phyloP scores from a whole-genome alignment of 352 stramenopile species.

The Pythium apleroticum region DNA sequence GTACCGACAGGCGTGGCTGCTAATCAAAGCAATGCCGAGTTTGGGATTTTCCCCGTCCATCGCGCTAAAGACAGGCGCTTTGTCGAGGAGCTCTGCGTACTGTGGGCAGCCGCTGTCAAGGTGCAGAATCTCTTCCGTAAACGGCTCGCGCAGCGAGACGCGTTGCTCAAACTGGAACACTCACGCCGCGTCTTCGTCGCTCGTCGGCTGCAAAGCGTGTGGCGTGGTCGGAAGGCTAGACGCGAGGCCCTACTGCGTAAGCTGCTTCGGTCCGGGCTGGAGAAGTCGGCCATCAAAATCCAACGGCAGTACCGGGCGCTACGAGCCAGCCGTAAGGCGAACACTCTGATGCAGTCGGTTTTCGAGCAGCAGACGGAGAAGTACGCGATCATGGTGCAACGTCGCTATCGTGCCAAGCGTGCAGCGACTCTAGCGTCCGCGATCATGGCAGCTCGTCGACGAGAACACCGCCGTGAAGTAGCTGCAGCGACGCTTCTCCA shows the following conservation, averaged over 20 bases:
- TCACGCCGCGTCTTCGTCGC: slow-evolving; percentile 42
- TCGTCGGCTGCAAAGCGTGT: slow-evolving; percentile 62
- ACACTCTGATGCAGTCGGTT: slow-evolving; percentile 39
- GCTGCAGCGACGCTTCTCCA: slow-evolving; percentile 53
- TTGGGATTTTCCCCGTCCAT: slow-evolving; percentile 72
- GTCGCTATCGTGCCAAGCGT: slow-evolving; percentile 56
- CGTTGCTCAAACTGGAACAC: slow-evolving; percentile 36
- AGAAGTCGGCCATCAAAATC: slow-evolving; percentile 61
- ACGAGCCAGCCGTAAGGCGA: slow-evolving; percentile 28
- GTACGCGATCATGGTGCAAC: slow-evolving; percentile 51
- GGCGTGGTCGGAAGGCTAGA: slow-evolving; percentile 50
- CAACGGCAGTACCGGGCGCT: slow-evolving; percentile 64
- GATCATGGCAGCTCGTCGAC: slow-evolving; percentile 33
- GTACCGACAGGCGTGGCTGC: slow-evolving; percentile 30
- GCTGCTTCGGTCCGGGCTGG: slow-evolving; percentile 42
- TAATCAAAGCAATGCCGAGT: slow-evolving; percentile 25
- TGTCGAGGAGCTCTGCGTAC: slow-evolving; percentile 51
- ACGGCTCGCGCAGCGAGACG: slow-evolving; percentile 37
- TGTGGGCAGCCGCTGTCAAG: slow-evolving; percentile 56
- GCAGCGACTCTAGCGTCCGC: slow-evolving; percentile 38
- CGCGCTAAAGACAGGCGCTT: slow-evolving; percentile 65
- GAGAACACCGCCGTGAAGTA: slow-evolving; percentile 36
- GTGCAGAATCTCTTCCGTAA: slow-evolving; percentile 67
- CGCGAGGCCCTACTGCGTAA: slow-evolving; percentile 47
- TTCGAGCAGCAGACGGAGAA: slow-evolving; percentile 49